These are phyloP conservation scores for Oldenlandia corymbosa DNA, from an alignment of 257 asterid species.

Conservation along the genomic window DNA sequence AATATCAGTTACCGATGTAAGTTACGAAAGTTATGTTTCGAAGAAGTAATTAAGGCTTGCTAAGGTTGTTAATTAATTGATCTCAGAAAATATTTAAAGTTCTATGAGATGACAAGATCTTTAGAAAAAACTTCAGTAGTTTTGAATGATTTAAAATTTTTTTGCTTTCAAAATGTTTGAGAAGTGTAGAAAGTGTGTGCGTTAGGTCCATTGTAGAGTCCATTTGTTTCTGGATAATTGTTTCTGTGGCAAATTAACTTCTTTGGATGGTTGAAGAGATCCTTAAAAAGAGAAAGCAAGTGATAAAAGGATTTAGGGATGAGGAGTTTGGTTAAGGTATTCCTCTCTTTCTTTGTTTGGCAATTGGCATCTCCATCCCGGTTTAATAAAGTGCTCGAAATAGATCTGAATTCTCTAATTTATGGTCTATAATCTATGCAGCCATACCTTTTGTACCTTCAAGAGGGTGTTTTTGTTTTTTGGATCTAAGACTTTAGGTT, in stretches of 20 bases:
- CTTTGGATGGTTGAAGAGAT: too few relatives aligned
- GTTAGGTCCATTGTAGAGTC: too few relatives aligned
- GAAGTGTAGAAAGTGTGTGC: too few relatives aligned
- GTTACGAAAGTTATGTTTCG: background rate
- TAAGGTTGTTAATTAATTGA: background rate
- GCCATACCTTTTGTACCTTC: too few relatives aligned
- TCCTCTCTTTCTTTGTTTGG: background rate
- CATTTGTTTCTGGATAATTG: too few relatives aligned
- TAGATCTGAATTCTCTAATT: too few relatives aligned
- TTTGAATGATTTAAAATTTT: background rate
- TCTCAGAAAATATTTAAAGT: background rate
- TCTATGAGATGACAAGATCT: background rate
- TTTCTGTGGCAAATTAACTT: too few relatives aligned
- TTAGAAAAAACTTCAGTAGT: too few relatives aligned
- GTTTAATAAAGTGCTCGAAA: background rate
- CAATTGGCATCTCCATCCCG: background rate
- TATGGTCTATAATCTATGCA: too few relatives aligned
- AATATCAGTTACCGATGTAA: background rate
- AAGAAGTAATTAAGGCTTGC: background rate
- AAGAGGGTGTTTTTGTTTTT: too few relatives aligned
- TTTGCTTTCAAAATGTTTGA: too few relatives aligned
- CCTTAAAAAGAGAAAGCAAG: background rate
- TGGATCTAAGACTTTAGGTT: too few relatives aligned
- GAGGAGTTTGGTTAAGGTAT: background rate
- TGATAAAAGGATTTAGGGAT: background rate